Conservation (phyloP, 305 asterid species). For the Caryopteris hybrid region DNA sequence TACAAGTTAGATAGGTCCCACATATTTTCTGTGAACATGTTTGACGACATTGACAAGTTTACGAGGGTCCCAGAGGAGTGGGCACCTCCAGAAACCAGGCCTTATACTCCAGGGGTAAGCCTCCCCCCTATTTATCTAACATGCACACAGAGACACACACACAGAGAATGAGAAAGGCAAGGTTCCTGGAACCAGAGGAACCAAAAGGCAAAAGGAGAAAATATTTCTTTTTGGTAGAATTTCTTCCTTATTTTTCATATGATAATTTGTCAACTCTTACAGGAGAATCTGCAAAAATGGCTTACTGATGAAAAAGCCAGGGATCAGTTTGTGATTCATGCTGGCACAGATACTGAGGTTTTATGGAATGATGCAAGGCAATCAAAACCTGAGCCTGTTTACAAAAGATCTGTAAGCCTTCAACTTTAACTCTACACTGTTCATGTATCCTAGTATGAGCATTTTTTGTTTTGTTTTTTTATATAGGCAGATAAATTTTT, state of each 20-base stretch:
- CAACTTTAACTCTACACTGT: background rate
- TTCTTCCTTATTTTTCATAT: background rate
- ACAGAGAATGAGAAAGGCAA: background rate
- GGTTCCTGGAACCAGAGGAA: background rate
- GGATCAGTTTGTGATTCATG: constrained; percentile 91
- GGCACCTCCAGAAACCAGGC: constrained; percentile 92
- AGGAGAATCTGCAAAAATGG: constrained; percentile 96
- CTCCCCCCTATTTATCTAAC: no score
- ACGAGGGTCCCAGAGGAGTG: constrained; percentile 86
- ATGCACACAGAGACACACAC: background rate
- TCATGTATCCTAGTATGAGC: background rate
- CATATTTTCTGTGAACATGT: constrained; percentile 72
- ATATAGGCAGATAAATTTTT: no score
- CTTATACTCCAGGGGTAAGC: constrained; percentile 77
- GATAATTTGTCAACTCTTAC: constrained; percentile 15
- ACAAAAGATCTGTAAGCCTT: constrained; percentile 64
- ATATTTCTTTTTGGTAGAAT: background rate
- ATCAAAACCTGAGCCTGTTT: constrained; percentile 79
- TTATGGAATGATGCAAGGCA: constrained; percentile 96
- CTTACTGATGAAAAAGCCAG: constrained; percentile 93
- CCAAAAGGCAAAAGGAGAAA: background rate
- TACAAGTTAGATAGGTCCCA: constrained; percentile 81
- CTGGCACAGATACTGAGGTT: constrained; percentile 86
- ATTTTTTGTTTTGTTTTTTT: no score
- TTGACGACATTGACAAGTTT: constrained; percentile 80